A percentile compares a stretch with the other conserved stretches of the same genome.
phyloP scores from a whole-genome alignment of 345 rosid species.

The Eucalyptus pauciflora region DNA sequence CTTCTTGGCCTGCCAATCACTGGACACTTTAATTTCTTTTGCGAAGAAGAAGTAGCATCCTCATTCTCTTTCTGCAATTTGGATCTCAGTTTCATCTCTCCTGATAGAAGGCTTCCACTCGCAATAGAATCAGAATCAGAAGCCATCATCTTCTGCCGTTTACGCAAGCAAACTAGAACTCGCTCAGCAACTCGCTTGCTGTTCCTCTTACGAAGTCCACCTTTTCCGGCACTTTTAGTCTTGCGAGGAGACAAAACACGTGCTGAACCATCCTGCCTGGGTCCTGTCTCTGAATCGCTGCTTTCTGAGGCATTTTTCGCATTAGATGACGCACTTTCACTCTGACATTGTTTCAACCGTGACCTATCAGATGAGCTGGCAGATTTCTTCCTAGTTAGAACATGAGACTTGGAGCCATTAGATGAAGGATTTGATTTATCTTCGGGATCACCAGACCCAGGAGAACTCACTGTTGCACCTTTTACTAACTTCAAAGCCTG shows the following conservation, averaged over 20 bases:
- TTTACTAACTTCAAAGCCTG: conserved; percentile 61
- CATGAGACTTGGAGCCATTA: conserved; percentile 32
- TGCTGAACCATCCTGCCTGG: conserved; percentile 33
- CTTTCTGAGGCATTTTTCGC: conserved; percentile 65
- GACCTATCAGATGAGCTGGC: conserved; percentile 35
- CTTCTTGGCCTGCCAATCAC: conserved; percentile 39
- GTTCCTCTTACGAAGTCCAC: conserved; percentile 61
- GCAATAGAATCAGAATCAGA: conserved; percentile 73
- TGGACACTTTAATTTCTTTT: conserved; percentile 50
- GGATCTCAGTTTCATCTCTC: conserved; percentile 39
- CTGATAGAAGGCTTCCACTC: conserved; percentile 41
- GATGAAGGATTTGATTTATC: conserved; percentile 41
- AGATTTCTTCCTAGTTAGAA: conserved; percentile 37
- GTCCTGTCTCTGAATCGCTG: conserved; percentile 84
- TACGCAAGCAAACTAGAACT: conserved; percentile 58
- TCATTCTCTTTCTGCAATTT: conserved; percentile 54
- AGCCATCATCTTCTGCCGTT: conserved; percentile 73
- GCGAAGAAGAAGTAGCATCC: conserved; percentile 71
- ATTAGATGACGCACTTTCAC: conserved; percentile 94
- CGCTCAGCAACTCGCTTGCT: conserved; percentile 90
- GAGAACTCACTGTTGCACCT: conserved; percentile 7
- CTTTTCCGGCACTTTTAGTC: conserved; percentile 47
- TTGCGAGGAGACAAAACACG: conserved; percentile 41
- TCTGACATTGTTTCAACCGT: conserved; percentile 52
- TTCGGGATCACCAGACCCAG: conserved; percentile 28